phyloP scores from a whole-genome alignment of 2,329 filamentous ascomycete species.

The Colletotrichum brevisporum region DNA sequence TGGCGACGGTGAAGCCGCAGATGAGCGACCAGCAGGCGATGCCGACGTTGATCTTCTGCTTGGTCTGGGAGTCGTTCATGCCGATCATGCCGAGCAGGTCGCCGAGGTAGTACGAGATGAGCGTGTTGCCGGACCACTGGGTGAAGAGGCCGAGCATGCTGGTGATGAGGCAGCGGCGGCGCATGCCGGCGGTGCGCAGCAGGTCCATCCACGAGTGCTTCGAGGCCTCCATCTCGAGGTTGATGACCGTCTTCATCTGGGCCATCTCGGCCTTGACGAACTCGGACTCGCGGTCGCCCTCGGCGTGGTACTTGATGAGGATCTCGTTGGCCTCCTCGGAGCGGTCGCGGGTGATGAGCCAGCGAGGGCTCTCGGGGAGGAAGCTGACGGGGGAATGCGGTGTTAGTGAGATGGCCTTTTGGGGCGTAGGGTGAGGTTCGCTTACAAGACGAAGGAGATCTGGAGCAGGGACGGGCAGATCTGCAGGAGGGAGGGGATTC shows the following conservation, averaged over 20 bases:
- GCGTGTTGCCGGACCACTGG: constrained; percentile 67
- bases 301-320: constrained; percentile 63
- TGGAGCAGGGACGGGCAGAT: constrained; percentile 58
- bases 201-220: constrained; percentile 68
- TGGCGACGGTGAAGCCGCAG: constrained; percentile 57
- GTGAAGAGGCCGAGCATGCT: constrained; percentile 66
- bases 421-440: no score
- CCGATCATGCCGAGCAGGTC: constrained; percentile 62
- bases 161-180: constrained; percentile 63
- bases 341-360: constrained; percentile 49
- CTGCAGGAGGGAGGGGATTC: constrained; percentile 63
- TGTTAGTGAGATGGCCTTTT: neutral
- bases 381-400: constrained; percentile 34
- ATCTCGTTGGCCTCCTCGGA: constrained; percentile 50
- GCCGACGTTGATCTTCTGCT: constrained; percentile 62
- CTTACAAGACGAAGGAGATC: constrained; percentile 58
- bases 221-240: constrained; percentile 66
- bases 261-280: constrained; percentile 72
- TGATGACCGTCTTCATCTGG: constrained; percentile 71
- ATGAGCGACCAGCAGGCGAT: constrained; percentile 63
- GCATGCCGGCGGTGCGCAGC: constrained; percentile 64
- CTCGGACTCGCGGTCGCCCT: constrained; percentile 63
- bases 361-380: constrained; percentile 52
- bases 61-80: constrained; percentile 55
- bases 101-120: constrained; percentile 64